phyloP scores from a whole-genome alignment of 495 filamentous ascomycete species.

The Aeminium ludgeri region DNA sequence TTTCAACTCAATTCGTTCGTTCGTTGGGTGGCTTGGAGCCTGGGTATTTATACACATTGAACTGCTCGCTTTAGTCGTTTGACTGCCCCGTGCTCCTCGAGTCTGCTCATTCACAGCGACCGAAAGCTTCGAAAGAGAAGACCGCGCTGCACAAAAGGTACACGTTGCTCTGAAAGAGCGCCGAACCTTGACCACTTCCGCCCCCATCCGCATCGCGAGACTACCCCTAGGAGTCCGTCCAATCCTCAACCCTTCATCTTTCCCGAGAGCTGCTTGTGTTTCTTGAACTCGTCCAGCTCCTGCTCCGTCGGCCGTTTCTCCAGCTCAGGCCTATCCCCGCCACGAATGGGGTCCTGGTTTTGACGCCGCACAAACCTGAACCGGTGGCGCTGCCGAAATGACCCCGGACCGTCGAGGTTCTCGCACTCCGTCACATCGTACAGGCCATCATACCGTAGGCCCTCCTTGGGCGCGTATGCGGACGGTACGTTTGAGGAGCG shows the following conservation, averaged over 20 bases:
- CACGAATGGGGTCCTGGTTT: conserved; percentile 31
- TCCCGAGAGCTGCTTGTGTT: conserved; percentile 8
- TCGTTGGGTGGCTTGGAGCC: too few species aligned
- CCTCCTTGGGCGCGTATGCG: conserved; percentile 30
- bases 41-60: too few species aligned
- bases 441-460: conserved; percentile 41
- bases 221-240: too few species aligned
- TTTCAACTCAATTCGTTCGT: too few species aligned
- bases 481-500: conserved; percentile 26
- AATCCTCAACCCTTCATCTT: neutral
- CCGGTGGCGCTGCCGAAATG: conserved; percentile 20
- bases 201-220: too few species aligned
- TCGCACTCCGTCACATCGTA: conserved; percentile 29
- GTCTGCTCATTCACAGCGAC: too few species aligned
- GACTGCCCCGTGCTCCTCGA: too few species aligned
- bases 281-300: conserved; percentile 19
- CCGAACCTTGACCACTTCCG: too few species aligned
- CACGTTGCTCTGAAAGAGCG: too few species aligned
- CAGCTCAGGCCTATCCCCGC: conserved; percentile 2
- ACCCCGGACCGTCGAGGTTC: conserved; percentile 22
- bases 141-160: too few species aligned
- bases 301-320: conserved; percentile 20
- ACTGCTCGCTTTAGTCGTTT: too few species aligned
- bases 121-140: too few species aligned
- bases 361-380: conserved; percentile 26